Evolutionary conservation across 441 rosid genomes (phyloP).

Genomic region (Aquilaria agallochum): DNA sequence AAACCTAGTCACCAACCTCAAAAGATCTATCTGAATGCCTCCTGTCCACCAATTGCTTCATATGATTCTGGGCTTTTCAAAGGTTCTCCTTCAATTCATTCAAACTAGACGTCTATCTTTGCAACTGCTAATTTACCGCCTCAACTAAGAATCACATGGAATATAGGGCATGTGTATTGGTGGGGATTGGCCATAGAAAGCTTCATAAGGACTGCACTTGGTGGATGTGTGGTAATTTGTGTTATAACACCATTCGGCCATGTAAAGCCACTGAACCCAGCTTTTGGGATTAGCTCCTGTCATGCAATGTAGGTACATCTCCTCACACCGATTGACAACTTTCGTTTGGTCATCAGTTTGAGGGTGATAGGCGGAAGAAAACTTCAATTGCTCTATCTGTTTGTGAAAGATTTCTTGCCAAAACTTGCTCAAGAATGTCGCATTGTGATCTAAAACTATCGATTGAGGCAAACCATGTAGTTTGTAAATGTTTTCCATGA

Average conservation of each 20-base stretch:
- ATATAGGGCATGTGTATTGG: background rate
- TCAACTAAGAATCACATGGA: background rate
- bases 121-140: background rate
- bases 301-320: background rate
- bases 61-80: too few relatives aligned
- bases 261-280: background rate
- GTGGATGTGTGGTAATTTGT: background rate
- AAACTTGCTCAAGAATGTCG: background rate
- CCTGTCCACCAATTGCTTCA: too few relatives aligned
- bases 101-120: too few relatives aligned
- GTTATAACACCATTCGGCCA: constrained; percentile 8
- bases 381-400: background rate
- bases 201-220: background rate
- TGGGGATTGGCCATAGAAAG: background rate
- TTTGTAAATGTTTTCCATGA: background rate
- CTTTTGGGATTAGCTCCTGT: background rate
- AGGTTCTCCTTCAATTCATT: too few relatives aligned
- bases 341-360: constrained; percentile 13
- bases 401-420: background rate
- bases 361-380: constrained; percentile 12
- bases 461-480: background rate
- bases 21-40: too few relatives aligned
- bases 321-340: background rate
- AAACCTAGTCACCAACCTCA: too few relatives aligned
- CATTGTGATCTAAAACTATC: background rate